Evolutionary conservation across 2,329 filamentous ascomycete genomes (phyloP).

Genomic region (Mollisia scopiformis): DNA sequence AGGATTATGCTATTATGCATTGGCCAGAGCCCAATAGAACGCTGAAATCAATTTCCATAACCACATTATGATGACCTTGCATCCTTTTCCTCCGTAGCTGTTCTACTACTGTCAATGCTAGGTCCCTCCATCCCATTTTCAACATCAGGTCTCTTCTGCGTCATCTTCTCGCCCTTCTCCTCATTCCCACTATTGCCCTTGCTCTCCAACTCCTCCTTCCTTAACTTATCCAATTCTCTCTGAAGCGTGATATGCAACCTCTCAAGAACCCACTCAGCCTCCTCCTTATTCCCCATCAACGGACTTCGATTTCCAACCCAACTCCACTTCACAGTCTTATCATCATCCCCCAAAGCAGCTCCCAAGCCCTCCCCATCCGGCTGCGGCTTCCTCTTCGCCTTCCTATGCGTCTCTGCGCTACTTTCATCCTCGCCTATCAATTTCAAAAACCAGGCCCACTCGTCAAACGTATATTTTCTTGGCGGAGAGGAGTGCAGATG

Average conservation of each 20-base stretch:
- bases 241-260: constrained; percentile 61
- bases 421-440: constrained; percentile 72
- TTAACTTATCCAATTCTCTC: constrained; percentile 28
- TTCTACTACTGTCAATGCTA: neutral
- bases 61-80: constrained; percentile 8
- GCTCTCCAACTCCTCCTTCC: constrained; percentile 26
- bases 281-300: constrained; percentile 68
- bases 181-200: neutral
- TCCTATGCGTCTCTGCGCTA: constrained; percentile 52
- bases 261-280: constrained; percentile 75
- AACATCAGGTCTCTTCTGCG: neutral
- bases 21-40: neutral
- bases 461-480: constrained; percentile 75
- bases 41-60: neutral
- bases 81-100: neutral
- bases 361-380: constrained; percentile 18
- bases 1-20: neutral
- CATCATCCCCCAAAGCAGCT: constrained; percentile 22
- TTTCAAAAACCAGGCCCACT: constrained; percentile 84
- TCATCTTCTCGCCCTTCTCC: constrained; percentile 1
- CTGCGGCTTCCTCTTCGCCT: constrained; percentile 25
- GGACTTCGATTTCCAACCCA: constrained; percentile 74
- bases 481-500: constrained; percentile 61
- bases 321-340: constrained; percentile 58
- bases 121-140: neutral